These are phyloP conservation scores for Cordyceps javanica DNA, from an alignment of 2,329 filamentous ascomycete genomes.

Conservation along the genomic window DNA sequence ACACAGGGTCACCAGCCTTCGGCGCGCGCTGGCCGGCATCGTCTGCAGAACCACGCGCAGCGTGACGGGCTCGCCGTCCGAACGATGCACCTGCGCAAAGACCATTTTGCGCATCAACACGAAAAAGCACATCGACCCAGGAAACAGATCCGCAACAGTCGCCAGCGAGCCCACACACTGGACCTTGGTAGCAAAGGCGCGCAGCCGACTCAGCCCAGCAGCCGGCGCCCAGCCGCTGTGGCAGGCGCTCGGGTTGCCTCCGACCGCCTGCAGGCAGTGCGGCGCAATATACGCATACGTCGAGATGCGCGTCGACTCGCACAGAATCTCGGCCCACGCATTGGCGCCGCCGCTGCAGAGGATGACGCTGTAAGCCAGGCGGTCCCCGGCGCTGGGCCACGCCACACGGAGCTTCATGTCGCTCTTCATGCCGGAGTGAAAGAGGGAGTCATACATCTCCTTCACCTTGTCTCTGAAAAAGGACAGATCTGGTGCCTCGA, in stretches of 20 bases:
- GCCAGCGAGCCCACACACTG: background rate
- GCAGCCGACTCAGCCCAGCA: background rate
- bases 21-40: background rate
- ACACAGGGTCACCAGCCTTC: background rate
- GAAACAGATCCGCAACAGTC: background rate
- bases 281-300: background rate
- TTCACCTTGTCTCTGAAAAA: background rate
- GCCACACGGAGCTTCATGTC: background rate
- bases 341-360: background rate
- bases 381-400: background rate
- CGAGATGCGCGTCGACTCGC: background rate
- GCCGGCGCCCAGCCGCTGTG: background rate
- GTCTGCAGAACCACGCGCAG: background rate
- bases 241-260: background rate
- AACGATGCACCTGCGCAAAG: background rate
- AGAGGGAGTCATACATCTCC: background rate
- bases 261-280: background rate
- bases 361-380: background rate
- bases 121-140: background rate
- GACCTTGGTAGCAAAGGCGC: background rate
- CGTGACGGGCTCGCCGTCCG: background rate
- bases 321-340: background rate
- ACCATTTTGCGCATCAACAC: background rate
- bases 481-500: background rate
- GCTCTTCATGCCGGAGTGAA: background rate